Base-by-base conservation (phyloP, 257 asterid species). In the Solanum lycopersicoides region DNA sequence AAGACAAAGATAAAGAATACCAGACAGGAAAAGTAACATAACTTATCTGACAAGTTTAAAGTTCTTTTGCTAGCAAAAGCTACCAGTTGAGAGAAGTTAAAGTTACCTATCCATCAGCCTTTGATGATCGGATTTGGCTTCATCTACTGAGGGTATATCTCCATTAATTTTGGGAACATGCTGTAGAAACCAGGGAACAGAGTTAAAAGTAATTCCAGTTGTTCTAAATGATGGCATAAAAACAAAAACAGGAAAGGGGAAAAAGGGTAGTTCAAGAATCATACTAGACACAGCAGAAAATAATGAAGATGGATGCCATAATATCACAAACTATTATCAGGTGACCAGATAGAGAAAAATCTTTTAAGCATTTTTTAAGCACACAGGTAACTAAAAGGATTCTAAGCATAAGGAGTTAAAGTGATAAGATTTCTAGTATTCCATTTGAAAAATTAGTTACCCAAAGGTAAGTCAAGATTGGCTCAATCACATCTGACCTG, bases 91-190 rank as follows among this genome's bases (percentile, higher is more conserved):
- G 45, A 72, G 87, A 75, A 69, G 82, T 42, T 74, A 56, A 84
- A 42, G 87, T 65, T 65, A 97, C 99, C 99, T 96, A 91, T 94
- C 90, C 85, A 90, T 89, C 88, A 96, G 93, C 91, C 98, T 90
- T 80, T 93, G 89, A 91, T 94, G 98, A 91, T 95, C 99, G 82
- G 98, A 91, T 39, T 93, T 91, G 89, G 95, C 99, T 89, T 95
- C 99, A 88, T 96, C 98, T 75, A 87, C 91, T 42, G 98, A 90
- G 83, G 99, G 98, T 91, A 96, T 93, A 86, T 95, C 96, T 86
- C 98, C 98, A 89, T 96, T 96, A 88, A 93, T 92, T 89, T 91
- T 95, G 85, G 98, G 99, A 88, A 95, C 93, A 89, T 94, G 99
- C 99, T 96, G 83, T 88, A 50, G 66, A 47, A 47, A 80, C 85